Percentiles rank a stretch among this genome's conserved stretches.
phyloP scores from a whole-genome alignment of 73 alveolate genomes.

The Tetrahymena elliotti region DNA sequence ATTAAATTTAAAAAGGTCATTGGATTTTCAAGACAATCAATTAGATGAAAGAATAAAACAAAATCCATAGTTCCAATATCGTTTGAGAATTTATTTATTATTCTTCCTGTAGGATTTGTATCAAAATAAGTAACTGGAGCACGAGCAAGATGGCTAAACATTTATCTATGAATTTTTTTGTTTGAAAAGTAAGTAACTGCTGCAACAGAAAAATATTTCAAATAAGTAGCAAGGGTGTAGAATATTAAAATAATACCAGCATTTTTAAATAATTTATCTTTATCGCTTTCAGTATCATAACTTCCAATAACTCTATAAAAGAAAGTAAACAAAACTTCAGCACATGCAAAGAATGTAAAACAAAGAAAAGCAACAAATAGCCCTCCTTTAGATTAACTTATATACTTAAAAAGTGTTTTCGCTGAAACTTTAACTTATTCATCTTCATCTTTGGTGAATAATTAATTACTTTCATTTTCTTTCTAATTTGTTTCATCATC shows the following conservation, averaged over 20 bases:
- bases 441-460: not conserved
- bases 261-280: not conserved
- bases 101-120: slow-evolving; percentile 12
- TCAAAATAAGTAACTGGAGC: slow-evolving; percentile 27
- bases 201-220: not conserved
- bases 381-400: not conserved
- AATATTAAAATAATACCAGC: not conserved
- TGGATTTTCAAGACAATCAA: not conserved
- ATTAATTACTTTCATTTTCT: not conserved
- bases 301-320: not conserved
- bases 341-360: not conserved
- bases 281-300: not conserved
- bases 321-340: not conserved
- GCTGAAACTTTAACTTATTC: not conserved
- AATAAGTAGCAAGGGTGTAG: not conserved
- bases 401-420: not conserved
- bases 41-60: not conserved
- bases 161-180: slow-evolving; percentile 13
- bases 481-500: not conserved
- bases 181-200: not conserved
- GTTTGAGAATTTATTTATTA: slow-evolving; percentile 14
- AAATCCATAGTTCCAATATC: slow-evolving; percentile 4
- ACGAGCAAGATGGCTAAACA: not conserved
- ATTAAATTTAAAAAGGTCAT: not conserved
- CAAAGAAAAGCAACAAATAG: not conserved